phyloP scores from a whole-genome alignment of 495 filamentous ascomycete genomes.

The Bacidia rubella region DNA sequence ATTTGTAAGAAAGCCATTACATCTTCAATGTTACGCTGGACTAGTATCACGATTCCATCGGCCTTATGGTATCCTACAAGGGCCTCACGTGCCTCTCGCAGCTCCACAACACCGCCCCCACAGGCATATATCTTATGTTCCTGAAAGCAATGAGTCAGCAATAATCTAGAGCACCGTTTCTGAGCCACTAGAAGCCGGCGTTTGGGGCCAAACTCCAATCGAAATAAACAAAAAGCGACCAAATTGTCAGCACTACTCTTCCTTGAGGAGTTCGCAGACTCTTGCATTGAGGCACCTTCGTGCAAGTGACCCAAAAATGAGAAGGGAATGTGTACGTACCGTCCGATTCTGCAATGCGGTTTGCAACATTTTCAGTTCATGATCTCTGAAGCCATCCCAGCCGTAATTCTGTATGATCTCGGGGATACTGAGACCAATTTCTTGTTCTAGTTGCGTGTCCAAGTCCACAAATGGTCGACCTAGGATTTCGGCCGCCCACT shows the following conservation, averaged over 20 bases:
- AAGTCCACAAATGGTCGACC: conserved; percentile 72
- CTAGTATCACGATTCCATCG: conserved; percentile 79
- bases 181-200: too few species aligned
- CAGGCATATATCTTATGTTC: conserved; percentile 88
- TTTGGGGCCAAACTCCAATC: too few species aligned
- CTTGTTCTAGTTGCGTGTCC: conserved; percentile 69
- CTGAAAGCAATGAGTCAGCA: too few species aligned
- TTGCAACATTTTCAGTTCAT: conserved; percentile 63
- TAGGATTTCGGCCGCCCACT: conserved; percentile 64
- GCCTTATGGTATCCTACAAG: conserved; percentile 59
- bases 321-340: too few species aligned
- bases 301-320: too few species aligned
- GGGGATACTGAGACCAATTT: conserved; percentile 61
- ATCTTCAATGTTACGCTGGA: conserved; percentile 75
- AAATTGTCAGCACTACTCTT: too few species aligned
- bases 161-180: too few species aligned
- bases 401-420: conserved; percentile 66
- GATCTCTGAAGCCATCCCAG: conserved; percentile 79
- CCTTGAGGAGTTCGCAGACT: too few species aligned
- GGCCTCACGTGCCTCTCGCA: conserved; percentile 62
- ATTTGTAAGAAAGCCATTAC: conserved; percentile 81
- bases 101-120: conserved; percentile 88
- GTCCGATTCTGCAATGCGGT: conserved; percentile 60
- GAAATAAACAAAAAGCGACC: too few species aligned
- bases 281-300: too few species aligned